phyloP scores from a whole-genome alignment of 164 flowering plant genomes.

The Kalanchoe fedtschenkoi region DNA sequence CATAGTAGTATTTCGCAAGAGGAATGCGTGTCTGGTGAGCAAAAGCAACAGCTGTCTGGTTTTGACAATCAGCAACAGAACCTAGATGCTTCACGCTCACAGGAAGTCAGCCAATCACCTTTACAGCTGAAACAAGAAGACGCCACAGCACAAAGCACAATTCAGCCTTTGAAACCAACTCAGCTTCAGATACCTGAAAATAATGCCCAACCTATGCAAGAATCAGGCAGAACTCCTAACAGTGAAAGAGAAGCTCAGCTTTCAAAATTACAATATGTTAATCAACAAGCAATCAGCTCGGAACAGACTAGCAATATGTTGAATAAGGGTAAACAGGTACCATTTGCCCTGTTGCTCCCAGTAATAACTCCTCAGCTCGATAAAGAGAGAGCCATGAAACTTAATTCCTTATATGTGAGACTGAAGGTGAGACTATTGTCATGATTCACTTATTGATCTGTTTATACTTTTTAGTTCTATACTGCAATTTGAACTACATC shows the following conservation, averaged over 20 bases:
- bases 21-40: neutral
- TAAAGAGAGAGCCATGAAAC: constrained; percentile 76
- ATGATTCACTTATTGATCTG: neutral
- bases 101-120: constrained; percentile 21
- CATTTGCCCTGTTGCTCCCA: constrained; percentile 69
- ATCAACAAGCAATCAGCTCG: constrained; percentile 24
- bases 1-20: constrained; percentile 1
- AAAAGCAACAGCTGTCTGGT: neutral
- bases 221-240: constrained; percentile 21
- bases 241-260: constrained; percentile 34
- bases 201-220: constrained; percentile 21
- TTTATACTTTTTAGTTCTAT: neutral
- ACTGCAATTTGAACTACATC: neutral
- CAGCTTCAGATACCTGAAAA: constrained; percentile 29
- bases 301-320: constrained; percentile 27
- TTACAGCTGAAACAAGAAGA: constrained; percentile 24
- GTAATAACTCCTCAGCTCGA: constrained; percentile 67
- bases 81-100: constrained; percentile 10
- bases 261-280: constrained; percentile 30
- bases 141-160: constrained; percentile 20
- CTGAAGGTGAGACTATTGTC: constrained; percentile 43
- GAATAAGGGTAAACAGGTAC: constrained; percentile 44
- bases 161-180: constrained; percentile 28
- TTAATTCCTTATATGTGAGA: constrained; percentile 44
- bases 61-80: constrained; percentile 32